Conservation (phyloP, 805 yeast genomes). For the Candida ascalaphidarum region DNA sequence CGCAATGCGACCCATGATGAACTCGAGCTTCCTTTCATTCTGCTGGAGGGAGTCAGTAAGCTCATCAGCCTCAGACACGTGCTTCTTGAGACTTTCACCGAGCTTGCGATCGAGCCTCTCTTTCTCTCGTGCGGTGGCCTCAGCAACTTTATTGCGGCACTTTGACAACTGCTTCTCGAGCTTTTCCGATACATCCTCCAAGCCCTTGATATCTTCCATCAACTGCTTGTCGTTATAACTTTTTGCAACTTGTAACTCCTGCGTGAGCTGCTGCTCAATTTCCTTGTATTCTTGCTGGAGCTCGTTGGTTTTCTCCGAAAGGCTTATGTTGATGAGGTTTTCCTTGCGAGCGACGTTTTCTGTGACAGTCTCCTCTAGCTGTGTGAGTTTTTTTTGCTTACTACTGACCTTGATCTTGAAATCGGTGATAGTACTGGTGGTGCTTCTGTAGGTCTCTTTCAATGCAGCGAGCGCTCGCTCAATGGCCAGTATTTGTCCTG, state of each 20-base stretch:
- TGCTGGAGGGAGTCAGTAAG: neutral
- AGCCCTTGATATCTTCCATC: constrained; percentile 7
- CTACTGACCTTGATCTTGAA: constrained; percentile 4
- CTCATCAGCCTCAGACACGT: constrained; percentile 1
- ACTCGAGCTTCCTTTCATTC: neutral
- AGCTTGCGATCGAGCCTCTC: no score
- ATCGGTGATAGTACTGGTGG: constrained; percentile 3
- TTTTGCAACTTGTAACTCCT: constrained; percentile 20
- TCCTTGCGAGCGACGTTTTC: constrained; percentile 21
- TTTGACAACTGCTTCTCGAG: constrained; percentile 2
- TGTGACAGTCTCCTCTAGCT: constrained; percentile 17
- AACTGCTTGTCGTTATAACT: constrained; percentile 13
- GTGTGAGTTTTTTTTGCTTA: constrained; percentile 9
- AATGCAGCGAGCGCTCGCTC: constrained; percentile 12
- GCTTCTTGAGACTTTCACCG: neutral
- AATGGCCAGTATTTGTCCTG: constrained; percentile 8
- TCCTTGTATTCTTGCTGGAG: constrained; percentile 20
- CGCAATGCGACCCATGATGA: constrained; percentile 1
- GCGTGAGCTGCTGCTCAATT: constrained; percentile 22
- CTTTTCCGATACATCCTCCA: constrained; percentile 6
- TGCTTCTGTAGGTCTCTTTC: constrained; percentile 7
- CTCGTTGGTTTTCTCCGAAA: constrained; percentile 20
- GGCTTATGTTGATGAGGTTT: constrained; percentile 15
- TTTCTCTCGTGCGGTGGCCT: no score
- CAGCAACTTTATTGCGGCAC: no score